Evolutionary conservation across 305 asterid species (phyloP), one percentile per base, ranked within the genome.

Genomic region (Caryopteris hybrid): DNA sequence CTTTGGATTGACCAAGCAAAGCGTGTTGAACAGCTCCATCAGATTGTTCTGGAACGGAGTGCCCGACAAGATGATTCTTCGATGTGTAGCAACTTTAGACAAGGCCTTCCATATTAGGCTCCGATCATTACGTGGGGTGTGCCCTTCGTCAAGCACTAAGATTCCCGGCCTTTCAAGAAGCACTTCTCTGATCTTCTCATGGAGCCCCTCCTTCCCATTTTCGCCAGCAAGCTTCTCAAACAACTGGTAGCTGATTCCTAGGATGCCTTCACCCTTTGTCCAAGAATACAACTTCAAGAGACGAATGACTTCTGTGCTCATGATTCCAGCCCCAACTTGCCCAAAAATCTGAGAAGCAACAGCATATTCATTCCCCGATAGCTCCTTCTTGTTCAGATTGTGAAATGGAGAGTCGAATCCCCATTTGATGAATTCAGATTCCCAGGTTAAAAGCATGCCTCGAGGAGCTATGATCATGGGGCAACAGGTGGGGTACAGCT

Each of bases 61-160:
- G 14, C 96, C 96, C 0, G 94, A 87, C 20, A 91, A 76, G 61
- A 91, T 87, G 18, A 89, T 79, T 11, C 87, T 80, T 21, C 91
- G 55, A 3, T 53, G 71, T 6, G 96, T 88, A 6, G 73, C 25
- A 6, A 86, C 83, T 45, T 80, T 74, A 12, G 64, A 67, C 71
- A 91, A 70, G 1, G 80, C 86, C 45, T 83, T 83, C 87, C 88
- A 89, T 14, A 87, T 36, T 14, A 13, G 62, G 8, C 90, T 87
- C 17, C 42, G 33, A 1, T 79, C 72, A 17, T 85, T 91, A 4
- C 98, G 80, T 0, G 98, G 92, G 0, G 90, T 84, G 41, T 91
- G 98, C 64, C 95, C 95, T 78, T 89, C 94, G 22, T 91, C 98
- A 5, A 89, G 91, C 66, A 87, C 88, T 38, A 91, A 27, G 9